These are phyloP conservation scores for Marchantia polymorpha DNA, from an alignment of 225 moss, liverwort and hornwort species.

Conservation along the genomic window DNA sequence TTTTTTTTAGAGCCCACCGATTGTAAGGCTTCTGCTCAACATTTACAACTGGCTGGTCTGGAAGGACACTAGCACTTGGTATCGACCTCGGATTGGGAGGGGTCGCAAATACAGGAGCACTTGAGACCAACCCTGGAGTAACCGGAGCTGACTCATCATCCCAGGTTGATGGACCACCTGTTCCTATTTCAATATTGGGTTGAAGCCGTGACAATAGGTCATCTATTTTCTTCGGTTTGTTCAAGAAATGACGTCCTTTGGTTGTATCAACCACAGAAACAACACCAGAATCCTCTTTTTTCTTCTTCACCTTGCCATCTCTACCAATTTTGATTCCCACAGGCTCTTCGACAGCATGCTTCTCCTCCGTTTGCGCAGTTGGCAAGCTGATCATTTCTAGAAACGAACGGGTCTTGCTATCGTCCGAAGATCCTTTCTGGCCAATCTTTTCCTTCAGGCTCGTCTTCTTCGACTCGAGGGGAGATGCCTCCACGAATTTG, in stretches of 20 bases:
- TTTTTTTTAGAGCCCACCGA: slow-evolving; percentile 68
- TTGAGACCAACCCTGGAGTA: too few relatives aligned
- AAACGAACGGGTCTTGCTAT: slow-evolving; percentile 27
- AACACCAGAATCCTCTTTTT: slow-evolving; percentile 43
- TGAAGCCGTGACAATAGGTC: slow-evolving; percentile 34
- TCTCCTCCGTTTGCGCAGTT: background rate
- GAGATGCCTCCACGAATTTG: background rate
- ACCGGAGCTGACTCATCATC: slow-evolving; percentile 44
- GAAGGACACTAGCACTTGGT: background rate
- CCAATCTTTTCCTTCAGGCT: background rate
- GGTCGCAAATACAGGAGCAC: too few relatives aligned
- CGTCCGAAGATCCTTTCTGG: slow-evolving; percentile 8
- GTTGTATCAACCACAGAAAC: slow-evolving; percentile 59
- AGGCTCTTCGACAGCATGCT: background rate
- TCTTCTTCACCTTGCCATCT: slow-evolving; percentile 22
- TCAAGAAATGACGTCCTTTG: slow-evolving; percentile 33
- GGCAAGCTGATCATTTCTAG: slow-evolving; percentile 28
- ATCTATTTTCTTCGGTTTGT: slow-evolving; percentile 42
- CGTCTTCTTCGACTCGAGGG: background rate
- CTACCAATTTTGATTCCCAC: slow-evolving; percentile 1
- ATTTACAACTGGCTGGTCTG: slow-evolving; percentile 9
- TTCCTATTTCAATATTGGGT: slow-evolving; percentile 50
- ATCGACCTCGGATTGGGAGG: background rate
- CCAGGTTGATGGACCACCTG: slow-evolving; percentile 81
- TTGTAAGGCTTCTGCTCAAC: slow-evolving; percentile 47